Evolutionary conservation across 2,329 filamentous ascomycete species (phyloP).

Genomic region (Albifimbria verrucaria): DNA sequence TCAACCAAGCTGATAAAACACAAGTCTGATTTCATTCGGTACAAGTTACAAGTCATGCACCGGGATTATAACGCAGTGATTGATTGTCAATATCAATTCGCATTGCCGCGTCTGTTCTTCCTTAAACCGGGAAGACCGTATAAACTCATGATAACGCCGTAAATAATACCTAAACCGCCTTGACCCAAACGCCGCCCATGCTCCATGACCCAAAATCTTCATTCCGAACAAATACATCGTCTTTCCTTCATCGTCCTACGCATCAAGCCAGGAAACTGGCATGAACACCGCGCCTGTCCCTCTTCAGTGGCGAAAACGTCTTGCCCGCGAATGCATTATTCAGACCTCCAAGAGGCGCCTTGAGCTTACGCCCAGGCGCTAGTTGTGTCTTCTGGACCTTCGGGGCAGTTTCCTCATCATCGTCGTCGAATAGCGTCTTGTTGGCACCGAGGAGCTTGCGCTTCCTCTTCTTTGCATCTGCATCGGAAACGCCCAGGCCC

Average conservation of each 20-base stretch:
- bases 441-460: conserved; percentile 64
- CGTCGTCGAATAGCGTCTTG: conserved; percentile 69
- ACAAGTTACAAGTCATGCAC: no score
- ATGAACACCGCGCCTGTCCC: conserved; percentile 59
- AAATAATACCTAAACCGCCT: background rate
- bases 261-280: conserved; percentile 56
- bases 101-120: background rate
- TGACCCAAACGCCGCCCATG: conserved; percentile 15
- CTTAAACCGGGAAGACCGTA: background rate
- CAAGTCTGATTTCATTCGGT: no score
- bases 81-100: no score
- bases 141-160: background rate
- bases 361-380: conserved; percentile 21
- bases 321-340: conserved; percentile 47
- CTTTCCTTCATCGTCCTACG: background rate
- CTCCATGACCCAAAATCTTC: background rate
- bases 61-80: no score
- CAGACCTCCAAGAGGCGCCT: conserved; percentile 36
- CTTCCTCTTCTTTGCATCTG: conserved; percentile 62
- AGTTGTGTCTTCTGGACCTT: conserved; percentile 30
- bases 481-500: conserved; percentile 18
- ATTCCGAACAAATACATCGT: background rate
- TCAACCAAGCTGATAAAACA: no score
- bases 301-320: conserved; percentile 70
- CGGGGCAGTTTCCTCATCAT: conserved; percentile 45